Evolutionary conservation across 106 monocot genomes (phyloP).

Genomic region (Apostasia ramifera): DNA sequence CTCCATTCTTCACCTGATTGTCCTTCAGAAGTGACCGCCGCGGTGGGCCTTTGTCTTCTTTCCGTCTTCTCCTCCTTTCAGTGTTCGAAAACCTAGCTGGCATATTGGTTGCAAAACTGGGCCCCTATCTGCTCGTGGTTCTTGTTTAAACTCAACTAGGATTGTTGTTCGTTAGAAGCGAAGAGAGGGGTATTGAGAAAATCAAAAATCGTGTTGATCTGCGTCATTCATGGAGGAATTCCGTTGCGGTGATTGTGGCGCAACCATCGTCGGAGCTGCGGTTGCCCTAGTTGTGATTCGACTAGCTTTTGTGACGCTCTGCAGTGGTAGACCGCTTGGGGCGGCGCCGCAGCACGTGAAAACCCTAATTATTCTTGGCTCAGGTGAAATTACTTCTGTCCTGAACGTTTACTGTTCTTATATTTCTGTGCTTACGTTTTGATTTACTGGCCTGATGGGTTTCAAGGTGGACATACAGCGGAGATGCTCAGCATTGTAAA

Average conservation of each 20-base stretch:
- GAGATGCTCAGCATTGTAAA: slow-evolving; percentile 83
- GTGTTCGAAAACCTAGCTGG: too few species aligned
- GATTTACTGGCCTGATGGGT: background rate
- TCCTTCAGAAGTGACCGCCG: too few species aligned
- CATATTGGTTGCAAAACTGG: too few species aligned
- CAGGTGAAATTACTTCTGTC: slow-evolving; percentile 25
- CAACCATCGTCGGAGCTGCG: background rate
- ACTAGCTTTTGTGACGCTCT: slow-evolving; percentile 27
- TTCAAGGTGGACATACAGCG: slow-evolving; percentile 85
- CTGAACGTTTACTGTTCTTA: background rate
- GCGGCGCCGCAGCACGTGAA: slow-evolving; percentile 1
- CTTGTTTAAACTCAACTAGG: too few species aligned
- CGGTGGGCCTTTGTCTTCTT: too few species aligned
- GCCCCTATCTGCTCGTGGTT: too few species aligned
- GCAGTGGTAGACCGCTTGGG: slow-evolving; percentile 25
- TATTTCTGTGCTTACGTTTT: background rate
- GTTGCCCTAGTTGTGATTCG: slow-evolving; percentile 22
- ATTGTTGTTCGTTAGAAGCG: too few species aligned
- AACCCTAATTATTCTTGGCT: slow-evolving; percentile 69
- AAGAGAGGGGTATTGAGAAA: too few species aligned
- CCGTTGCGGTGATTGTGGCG: background rate
- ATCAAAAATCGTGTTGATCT: too few species aligned
- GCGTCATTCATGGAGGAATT: background rate
- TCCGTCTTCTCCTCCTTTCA: too few species aligned
- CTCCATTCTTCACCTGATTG: too few species aligned